Evolutionary conservation across 352 stramenopile species (phyloP), one percentile per base, ranked within the genome.

Genomic region (Pelagophyceae sp.): DNA sequence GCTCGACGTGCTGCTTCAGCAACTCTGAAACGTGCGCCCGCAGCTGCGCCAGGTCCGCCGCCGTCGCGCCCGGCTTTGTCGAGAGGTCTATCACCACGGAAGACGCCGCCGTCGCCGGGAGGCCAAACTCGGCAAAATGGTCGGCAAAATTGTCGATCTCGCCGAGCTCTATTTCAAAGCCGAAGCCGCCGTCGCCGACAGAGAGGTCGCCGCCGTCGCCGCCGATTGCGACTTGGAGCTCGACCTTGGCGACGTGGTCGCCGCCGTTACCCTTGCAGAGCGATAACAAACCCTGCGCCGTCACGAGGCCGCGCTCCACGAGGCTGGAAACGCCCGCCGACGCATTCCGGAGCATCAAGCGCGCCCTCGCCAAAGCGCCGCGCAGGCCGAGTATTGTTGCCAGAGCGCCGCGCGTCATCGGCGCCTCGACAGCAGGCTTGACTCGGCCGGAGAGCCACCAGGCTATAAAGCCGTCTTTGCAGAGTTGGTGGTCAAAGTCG

Each of bases 401-500:
- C 11, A 54, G 45, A 23, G 45, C 45, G 45, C 11, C 45, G 45
- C 45, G 45, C 11, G 45, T 54, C 45, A 11, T 54, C 45, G 45
- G 45, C 11, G 45, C 45, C 23, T 23, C 11, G 45, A 54, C 45
- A 11, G 45, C 23, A 23, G 45, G 45, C 23, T 54, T 11, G 45
- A 54, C 11, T 11, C 58, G 58, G 58, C 27, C 58, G 3, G 61
- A 71, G 19, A 71, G 25, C 67, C 67, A 74, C 67, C 67, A 74
- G 17, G 67, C 67, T 19, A 54, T 23, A 37, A 74, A 74, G 33
- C 35, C 67, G 67, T 74, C 67, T 3, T n/a, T 31, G 33, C 58
- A 74, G n/a, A 74, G 1, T 29, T 32, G 38, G 5, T 29, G 2
- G 20, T 15, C 63, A 27, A 45, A n/a, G 61, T 38, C 5, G 67